A percentile compares a stretch with the other conserved stretches of the same genome.
Conservation (phyloP, 768 basidiomycete genomes). For the Lepiota venenata region DNA sequence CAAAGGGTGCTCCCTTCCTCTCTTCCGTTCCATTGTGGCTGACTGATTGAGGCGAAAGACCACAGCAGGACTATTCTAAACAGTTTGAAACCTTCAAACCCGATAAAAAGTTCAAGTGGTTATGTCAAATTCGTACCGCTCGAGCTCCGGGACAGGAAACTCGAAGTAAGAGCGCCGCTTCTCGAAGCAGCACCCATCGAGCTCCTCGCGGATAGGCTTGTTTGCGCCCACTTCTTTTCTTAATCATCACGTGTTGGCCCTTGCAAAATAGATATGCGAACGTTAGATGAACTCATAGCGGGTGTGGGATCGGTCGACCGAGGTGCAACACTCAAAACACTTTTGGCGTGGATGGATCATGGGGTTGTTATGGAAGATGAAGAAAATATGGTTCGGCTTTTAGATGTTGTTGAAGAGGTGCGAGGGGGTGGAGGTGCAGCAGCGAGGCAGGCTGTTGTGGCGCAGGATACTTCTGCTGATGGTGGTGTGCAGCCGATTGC, state of each 20-base stretch:
- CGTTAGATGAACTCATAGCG: constrained; percentile 60
- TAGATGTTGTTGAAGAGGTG: constrained; percentile 56
- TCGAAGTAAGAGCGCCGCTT: constrained; percentile 77
- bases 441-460: background rate
- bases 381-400: constrained; percentile 56
- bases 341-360: constrained; percentile 80
- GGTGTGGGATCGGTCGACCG: constrained; percentile 66
- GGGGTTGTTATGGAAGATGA: constrained; percentile 74
- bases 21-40: background rate
- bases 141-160: constrained; percentile 74
- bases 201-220: constrained; percentile 56
- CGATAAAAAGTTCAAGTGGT: constrained; percentile 87
- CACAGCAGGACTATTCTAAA: constrained; percentile 72
- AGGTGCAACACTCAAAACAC: constrained; percentile 63
- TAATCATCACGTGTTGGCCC: constrained; percentile 3
- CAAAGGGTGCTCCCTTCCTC: constrained; percentile 42
- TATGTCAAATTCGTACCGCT: constrained; percentile 86
- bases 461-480: constrained; percentile 12
- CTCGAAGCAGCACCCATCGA: constrained; percentile 92
- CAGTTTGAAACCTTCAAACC: constrained; percentile 86
- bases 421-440: background rate
- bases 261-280: constrained; percentile 63
- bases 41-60: constrained; percentile 35
- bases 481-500: constrained; percentile 38
- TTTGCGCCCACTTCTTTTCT: background rate